Base-by-base conservation (phyloP, 2,329 filamentous ascomycete genomes). In the Pestalotiopsis fici region DNA sequence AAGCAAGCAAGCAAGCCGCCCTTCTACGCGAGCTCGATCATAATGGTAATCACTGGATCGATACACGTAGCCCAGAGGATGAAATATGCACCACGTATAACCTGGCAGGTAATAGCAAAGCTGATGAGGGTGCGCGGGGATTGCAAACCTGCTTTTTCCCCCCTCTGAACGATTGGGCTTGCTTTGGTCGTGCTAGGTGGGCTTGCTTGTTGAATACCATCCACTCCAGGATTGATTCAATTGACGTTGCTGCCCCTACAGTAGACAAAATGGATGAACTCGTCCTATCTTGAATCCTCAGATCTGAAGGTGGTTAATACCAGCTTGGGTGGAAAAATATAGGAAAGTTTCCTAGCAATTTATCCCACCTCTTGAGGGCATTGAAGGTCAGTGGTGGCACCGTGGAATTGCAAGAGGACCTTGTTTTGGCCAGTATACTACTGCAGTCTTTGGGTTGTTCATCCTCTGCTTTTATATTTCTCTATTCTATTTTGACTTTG, bases 101-200 rank as follows among this genome's bases (percentile, higher is more conserved):
- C 43, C 43, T 50, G 43, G n/a, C 43, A 23, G 9, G 43, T 21
- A 21, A 50, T 50, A 50, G 43, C 43, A 50, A 18, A 50, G 43
- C 43, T 18, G 28, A 61, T 15, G 31, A 21, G 27, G 28, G 6
- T 6, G 21, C 31, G 59, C 28, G 25, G 31, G 59, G 25, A 23
- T 61, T 15, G 35, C 31, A 61, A 61, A 61, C 59, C 59, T 61
- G 59, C 59, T 61, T 61, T 59, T 61, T 39, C 21, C 21, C 7
- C 18, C 25, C n/a, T 25, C 21, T 23, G n/a, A 35, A 15, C 21
- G 59, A 31, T 61, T 35, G 28, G 25, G n/a, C 31, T 61, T 27
- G 59, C 43, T 9, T 50, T 50, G 43, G 18, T 21, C 18, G 43
- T 50, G n/a, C 43, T 50, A 50, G 43, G 43, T 50, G 43, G 23